phyloP scores from a whole-genome alignment of 1,284 basidiomycete species.

The Leccinum fallax region DNA sequence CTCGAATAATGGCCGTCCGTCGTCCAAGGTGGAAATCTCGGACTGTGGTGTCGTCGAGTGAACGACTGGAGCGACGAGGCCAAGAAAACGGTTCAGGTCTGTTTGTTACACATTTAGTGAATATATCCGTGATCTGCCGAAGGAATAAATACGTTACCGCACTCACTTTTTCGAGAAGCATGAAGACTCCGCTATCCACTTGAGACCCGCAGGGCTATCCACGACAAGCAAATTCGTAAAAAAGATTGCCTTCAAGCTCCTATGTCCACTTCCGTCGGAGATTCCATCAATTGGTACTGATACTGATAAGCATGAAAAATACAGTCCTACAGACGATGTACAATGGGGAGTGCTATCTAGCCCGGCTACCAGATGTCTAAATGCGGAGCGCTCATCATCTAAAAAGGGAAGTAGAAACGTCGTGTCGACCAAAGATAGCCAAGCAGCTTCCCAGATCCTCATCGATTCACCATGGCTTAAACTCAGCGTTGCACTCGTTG shows the following conservation, averaged over 20 bases:
- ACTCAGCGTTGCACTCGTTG: too few species aligned
- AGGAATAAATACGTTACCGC: slow-evolving; percentile 9
- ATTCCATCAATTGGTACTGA: too few species aligned
- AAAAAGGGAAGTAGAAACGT: background rate
- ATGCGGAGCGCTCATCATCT: background rate
- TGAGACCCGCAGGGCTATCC: background rate
- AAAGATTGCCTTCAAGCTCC: too few species aligned
- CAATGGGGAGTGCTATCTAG: too few species aligned
- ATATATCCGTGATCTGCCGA: slow-evolving; percentile 1
- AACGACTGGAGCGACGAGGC: background rate
- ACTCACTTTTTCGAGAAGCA: background rate
- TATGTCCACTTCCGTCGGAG: too few species aligned
- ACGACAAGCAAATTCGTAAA: too few species aligned
- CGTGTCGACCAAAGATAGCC: background rate
- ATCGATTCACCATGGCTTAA: too few species aligned
- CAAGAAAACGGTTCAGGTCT: background rate
- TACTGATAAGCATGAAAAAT: too few species aligned
- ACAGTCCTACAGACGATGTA: too few species aligned
- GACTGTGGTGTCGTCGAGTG: slow-evolving; percentile 56
- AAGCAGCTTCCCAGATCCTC: background rate
- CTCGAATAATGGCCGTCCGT: slow-evolving; percentile 54
- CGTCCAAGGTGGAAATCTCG: slow-evolving; percentile 59
- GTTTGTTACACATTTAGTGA: background rate
- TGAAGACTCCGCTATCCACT: background rate
- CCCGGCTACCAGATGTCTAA: too few species aligned